phyloP scores from a whole-genome alignment of 2,329 filamentous ascomycete species.

The Diaporthe capsici region DNA sequence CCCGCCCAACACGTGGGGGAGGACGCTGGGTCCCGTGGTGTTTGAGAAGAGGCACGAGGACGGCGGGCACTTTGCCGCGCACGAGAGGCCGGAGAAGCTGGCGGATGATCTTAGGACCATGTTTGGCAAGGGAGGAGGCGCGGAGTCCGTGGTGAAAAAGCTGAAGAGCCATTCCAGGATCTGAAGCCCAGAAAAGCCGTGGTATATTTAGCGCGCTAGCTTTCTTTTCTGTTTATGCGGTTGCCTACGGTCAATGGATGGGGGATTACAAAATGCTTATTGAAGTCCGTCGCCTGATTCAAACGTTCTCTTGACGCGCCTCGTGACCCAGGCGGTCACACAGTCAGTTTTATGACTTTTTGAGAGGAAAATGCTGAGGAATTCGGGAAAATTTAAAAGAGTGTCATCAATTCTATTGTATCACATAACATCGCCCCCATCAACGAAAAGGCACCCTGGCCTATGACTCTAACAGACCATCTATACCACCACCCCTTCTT shows the following conservation, averaged over 20 bases:
- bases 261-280: too few species aligned
- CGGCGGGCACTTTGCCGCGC: conserved; percentile 74
- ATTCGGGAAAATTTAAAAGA: not conserved
- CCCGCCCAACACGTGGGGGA: conserved; percentile 68
- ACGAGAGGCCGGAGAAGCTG: conserved; percentile 68
- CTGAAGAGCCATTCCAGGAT: conserved; percentile 15
- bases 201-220: too few species aligned
- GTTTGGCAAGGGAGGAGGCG: conserved; percentile 68
- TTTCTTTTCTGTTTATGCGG: conserved; percentile 37
- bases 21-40: conserved; percentile 72
- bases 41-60: conserved; percentile 64
- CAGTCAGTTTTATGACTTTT: not conserved
- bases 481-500: not conserved
- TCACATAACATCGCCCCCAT: not conserved
- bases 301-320: not conserved
- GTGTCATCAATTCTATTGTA: too few species aligned
- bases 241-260: not conserved
- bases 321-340: not conserved
- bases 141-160: conserved; percentile 52
- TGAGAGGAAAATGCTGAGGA: not conserved
- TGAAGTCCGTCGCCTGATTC: too few species aligned
- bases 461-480: not conserved
- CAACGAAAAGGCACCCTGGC: not conserved
- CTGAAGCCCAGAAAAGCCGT: not conserved
- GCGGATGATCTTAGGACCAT: conserved; percentile 68